Evolutionary conservation across 495 filamentous ascomycete species (phyloP).

Genomic region (Penicillium bovifimosum): DNA sequence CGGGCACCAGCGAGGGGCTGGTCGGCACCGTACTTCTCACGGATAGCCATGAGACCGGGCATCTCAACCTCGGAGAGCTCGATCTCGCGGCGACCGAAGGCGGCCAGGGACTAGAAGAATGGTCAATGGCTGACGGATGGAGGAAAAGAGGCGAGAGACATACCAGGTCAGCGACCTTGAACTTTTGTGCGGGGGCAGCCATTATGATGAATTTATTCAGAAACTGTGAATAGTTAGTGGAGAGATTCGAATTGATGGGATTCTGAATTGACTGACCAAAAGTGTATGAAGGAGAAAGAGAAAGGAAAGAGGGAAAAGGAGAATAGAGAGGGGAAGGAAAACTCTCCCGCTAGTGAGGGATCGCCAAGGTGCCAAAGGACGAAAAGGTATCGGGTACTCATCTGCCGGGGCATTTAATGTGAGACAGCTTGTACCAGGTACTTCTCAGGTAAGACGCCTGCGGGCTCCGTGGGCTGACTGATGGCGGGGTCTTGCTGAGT

Average conservation of each 20-base stretch:
- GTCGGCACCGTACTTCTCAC: slow-evolving; percentile 81
- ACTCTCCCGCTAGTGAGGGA: slow-evolving; percentile 14
- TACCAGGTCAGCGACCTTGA: slow-evolving; percentile 97
- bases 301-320: slow-evolving; percentile 17
- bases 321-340: slow-evolving; percentile 17
- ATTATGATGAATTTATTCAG: slow-evolving; percentile 26
- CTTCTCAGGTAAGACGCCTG: background rate
- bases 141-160: slow-evolving; percentile 20
- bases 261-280: slow-evolving; percentile 2
- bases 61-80: slow-evolving; percentile 98
- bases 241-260: background rate
- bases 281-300: slow-evolving; percentile 4
- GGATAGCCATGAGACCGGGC: slow-evolving; percentile 94
- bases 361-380: background rate
- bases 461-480: slow-evolving; percentile 7
- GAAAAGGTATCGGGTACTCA: slow-evolving; percentile 3
- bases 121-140: slow-evolving; percentile 17
- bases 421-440: slow-evolving; percentile 9
- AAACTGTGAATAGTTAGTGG: slow-evolving; percentile 12
- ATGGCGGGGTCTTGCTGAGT: slow-evolving; percentile 13
- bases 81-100: slow-evolving; percentile 98
- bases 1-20: slow-evolving; percentile 88
- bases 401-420: background rate
- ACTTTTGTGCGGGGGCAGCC: slow-evolving; percentile 80
- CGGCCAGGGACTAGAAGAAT: slow-evolving; percentile 65